Conservation (phyloP, 805 yeast genomes). For the Candida gorgasii region DNA sequence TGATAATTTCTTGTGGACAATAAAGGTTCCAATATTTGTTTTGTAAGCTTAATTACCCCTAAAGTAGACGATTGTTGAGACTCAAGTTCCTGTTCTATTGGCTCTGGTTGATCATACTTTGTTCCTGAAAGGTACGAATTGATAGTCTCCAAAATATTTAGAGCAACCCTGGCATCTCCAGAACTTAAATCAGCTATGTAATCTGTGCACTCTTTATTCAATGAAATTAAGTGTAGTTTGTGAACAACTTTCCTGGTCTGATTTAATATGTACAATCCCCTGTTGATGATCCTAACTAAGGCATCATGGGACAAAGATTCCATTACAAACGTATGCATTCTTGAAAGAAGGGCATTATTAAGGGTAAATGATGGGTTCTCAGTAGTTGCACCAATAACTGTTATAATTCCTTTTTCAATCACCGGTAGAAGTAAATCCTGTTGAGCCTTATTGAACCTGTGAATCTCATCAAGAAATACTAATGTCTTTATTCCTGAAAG, state of each 20-base stretch:
- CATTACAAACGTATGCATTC: conserved; percentile 48
- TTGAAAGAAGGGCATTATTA: conserved; percentile 42
- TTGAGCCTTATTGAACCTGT: conserved; percentile 43
- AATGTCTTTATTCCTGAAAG: conserved; percentile 43
- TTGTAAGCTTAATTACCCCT: conserved; percentile 42
- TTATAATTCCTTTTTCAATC: conserved; percentile 39
- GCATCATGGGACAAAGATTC: conserved; percentile 36
- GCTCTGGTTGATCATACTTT: conserved; percentile 21
- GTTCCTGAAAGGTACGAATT: conserved; percentile 52
- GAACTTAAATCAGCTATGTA: conserved; percentile 72
- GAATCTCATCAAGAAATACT: conserved; percentile 45
- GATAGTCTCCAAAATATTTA: conserved; percentile 75
- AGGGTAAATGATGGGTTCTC: conserved; percentile 64
- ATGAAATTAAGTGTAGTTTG: conserved; percentile 49
- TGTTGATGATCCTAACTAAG: conserved; percentile 32
- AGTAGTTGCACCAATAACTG: conserved; percentile 47
- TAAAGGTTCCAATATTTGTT: conserved; percentile 41
- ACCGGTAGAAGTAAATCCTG: conserved; percentile 45
- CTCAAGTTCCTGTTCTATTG: conserved; percentile 17
- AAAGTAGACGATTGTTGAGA: conserved; percentile 14
- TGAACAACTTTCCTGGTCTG: conserved; percentile 56
- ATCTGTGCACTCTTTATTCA: conserved; percentile 58
- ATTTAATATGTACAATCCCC: conserved; percentile 51
- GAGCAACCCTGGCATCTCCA: conserved; percentile 87
- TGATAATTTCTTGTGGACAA: conserved; percentile 45